Evolutionary conservation across 345 rosid genomes (phyloP).

Genomic region (Salix suchowensis): DNA sequence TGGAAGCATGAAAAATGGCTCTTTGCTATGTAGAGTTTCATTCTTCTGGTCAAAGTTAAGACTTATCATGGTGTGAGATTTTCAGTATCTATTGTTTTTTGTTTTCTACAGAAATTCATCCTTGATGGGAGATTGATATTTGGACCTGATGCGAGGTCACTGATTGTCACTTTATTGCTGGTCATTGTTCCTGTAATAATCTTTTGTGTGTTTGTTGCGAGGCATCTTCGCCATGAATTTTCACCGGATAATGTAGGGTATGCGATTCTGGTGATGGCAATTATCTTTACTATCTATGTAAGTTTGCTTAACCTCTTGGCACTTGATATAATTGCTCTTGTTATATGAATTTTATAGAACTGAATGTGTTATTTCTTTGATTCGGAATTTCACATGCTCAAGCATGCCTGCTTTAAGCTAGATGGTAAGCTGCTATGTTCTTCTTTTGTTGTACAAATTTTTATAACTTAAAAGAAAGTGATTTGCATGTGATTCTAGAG

Average conservation of each 20-base stretch:
- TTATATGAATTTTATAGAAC: not conserved
- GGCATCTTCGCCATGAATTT: conserved; percentile 92
- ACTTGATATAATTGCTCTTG: not conserved
- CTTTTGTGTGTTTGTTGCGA: conserved; percentile 84
- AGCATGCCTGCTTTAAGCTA: not conserved
- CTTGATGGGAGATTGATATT: conserved; percentile 90
- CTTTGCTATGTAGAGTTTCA: not conserved
- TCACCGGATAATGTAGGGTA: conserved; percentile 69
- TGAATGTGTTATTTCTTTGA: not conserved
- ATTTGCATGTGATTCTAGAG: not conserved
- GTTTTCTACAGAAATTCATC: conserved; percentile 64
- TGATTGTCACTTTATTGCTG: conserved; percentile 65
- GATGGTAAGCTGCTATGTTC: not conserved
- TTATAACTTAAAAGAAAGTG: not conserved
- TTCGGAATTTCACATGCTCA: not conserved
- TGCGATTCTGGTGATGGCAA: conserved; percentile 62
- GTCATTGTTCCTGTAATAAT: conserved; percentile 64
- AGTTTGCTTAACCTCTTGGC: conserved; percentile 27
- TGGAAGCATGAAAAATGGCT: not conserved
- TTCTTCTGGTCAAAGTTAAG: not conserved
- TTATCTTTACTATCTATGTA: conserved; percentile 70
- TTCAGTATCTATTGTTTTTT: conserved; percentile 2
- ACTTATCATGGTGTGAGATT: not conserved
- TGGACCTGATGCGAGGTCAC: conserved; percentile 92
- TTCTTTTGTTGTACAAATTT: not conserved